A percentile compares a stretch with the other conserved stretches of the same genome.
These are phyloP conservation scores for Aspergillus biplanus DNA, from an alignment of 495 filamentous ascomycete species.

Conservation along the genomic window DNA sequence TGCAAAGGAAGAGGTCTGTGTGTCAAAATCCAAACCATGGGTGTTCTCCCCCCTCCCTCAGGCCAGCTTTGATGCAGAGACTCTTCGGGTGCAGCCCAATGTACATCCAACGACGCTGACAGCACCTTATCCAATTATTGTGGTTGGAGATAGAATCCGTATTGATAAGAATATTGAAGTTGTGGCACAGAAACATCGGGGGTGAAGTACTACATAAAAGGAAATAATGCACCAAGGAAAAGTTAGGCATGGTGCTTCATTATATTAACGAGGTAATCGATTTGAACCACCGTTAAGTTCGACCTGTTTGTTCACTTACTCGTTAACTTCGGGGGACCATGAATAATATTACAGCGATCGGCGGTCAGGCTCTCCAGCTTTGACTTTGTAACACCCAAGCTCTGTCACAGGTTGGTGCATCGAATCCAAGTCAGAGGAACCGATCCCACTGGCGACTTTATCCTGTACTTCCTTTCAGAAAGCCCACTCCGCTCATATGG, in stretches of 20 bases:
- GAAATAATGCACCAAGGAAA: neutral
- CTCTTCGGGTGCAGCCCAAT: neutral
- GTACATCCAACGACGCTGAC: neutral
- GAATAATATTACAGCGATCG: slow-evolving; percentile 14
- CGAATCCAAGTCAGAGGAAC: slow-evolving; percentile 8
- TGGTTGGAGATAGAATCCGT: slow-evolving; percentile 3
- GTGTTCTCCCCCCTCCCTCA: slow-evolving; percentile 2
- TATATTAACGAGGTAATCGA: neutral
- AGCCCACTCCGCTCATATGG: slow-evolving; percentile 3
- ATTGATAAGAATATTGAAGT: neutral
- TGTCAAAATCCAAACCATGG: slow-evolving; percentile 1
- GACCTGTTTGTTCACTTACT: neutral
- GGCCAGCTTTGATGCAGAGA: slow-evolving; percentile 14
- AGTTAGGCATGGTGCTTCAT: neutral
- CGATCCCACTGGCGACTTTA: slow-evolving; percentile 24
- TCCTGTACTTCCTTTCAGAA: slow-evolving; percentile 2
- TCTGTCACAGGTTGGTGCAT: slow-evolving; percentile 12
- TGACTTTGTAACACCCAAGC: slow-evolving; percentile 10
- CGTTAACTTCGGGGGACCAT: slow-evolving; percentile 8
- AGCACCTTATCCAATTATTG: slow-evolving; percentile 1
- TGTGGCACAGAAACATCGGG: neutral
- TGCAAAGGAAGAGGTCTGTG: slow-evolving; percentile 12
- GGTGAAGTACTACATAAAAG: neutral
- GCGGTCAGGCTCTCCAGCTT: slow-evolving; percentile 23
- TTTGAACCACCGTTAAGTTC: neutral